A percentile compares a stretch with the other conserved stretches of the same genome.
Evolutionary conservation across 768 basidiomycete genomes (phyloP).

Genomic region (Gelatoporia subvermispora): DNA sequence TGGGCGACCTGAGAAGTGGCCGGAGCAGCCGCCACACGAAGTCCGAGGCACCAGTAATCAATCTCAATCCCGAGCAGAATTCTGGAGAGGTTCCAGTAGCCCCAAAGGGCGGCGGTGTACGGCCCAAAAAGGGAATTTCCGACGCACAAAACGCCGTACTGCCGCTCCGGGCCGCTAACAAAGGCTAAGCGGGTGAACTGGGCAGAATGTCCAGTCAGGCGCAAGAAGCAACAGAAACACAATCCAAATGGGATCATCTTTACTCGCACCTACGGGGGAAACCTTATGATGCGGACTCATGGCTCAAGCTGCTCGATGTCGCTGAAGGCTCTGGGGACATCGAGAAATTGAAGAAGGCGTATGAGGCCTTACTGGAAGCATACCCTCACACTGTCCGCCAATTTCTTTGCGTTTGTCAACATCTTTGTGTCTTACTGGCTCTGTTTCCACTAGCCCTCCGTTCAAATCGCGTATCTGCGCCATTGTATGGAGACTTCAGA

Average conservation of each 20-base stretch:
- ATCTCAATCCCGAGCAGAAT: background rate
- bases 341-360: conserved; percentile 73
- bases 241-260: conserved; percentile 64
- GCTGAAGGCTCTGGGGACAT: conserved; percentile 77
- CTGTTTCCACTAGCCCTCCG: conserved; percentile 54
- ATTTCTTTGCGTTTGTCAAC: conserved; percentile 19
- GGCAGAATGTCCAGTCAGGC: conserved; percentile 3
- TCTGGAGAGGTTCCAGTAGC: conserved; percentile 2
- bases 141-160: conserved; percentile 20
- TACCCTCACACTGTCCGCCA: conserved; percentile 89
- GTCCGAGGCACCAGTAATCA: conserved; percentile 6
- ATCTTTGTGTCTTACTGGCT: conserved; percentile 12
- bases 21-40: too few relatives aligned
- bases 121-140: conserved; percentile 33
- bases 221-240: conserved; percentile 25
- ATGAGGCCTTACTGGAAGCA: conserved; percentile 74
- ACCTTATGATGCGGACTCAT: conserved; percentile 71
- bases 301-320: conserved; percentile 73
- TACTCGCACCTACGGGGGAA: conserved; percentile 58
- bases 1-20: too few relatives aligned
- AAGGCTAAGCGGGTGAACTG: conserved; percentile 21
- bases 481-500: conserved; percentile 64
- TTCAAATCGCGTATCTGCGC: conserved; percentile 80
- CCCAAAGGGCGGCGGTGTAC: conserved; percentile 18
- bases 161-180: conserved; percentile 18